A percentile compares a stretch with the other conserved stretches of the same genome.
phyloP scores from a whole-genome alignment of 2,329 filamentous ascomycete genomes.

The Colletotrichum tamarilloi region DNA sequence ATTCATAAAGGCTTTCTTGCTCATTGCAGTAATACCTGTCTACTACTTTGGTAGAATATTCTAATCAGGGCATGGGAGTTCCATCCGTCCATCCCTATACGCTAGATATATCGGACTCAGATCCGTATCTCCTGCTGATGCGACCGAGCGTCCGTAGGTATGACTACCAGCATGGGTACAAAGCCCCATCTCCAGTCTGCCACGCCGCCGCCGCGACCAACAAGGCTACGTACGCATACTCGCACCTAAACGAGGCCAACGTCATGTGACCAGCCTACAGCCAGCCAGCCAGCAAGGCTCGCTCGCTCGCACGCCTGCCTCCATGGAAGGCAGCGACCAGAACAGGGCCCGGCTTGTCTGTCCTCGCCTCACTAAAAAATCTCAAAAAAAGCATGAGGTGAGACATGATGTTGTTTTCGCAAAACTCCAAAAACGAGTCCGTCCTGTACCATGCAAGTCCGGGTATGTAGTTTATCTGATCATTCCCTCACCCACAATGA shows the following conservation, averaged over 20 bases:
- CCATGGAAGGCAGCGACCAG: constrained; percentile 1
- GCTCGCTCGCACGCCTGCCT: background rate
- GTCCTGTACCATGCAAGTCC: constrained; percentile 37
- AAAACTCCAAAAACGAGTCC: constrained; percentile 36
- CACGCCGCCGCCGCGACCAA: constrained; percentile 1
- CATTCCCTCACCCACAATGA: constrained; percentile 34
- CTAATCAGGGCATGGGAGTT: background rate
- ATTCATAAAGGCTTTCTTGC: background rate
- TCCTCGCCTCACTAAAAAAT: background rate
- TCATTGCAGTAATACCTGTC: constrained; percentile 3
- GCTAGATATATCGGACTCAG: background rate
- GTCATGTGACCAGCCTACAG: constrained; percentile 24
- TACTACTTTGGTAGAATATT: constrained; percentile 4
- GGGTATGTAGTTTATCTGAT: constrained; percentile 39
- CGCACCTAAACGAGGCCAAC: constrained; percentile 9
- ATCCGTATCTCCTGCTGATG: background rate
- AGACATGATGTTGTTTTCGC: constrained; percentile 32
- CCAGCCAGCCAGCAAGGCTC: background rate
- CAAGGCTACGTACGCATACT: constrained; percentile 12
- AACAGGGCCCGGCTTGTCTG: background rate
- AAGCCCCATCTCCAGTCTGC: background rate
- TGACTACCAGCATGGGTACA: background rate
- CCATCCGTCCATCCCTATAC: background rate
- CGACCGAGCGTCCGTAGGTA: background rate
- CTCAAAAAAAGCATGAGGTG: constrained; percentile 16